phyloP scores from a whole-genome alignment of 768 basidiomycete species.

The Trametes elegans region DNA sequence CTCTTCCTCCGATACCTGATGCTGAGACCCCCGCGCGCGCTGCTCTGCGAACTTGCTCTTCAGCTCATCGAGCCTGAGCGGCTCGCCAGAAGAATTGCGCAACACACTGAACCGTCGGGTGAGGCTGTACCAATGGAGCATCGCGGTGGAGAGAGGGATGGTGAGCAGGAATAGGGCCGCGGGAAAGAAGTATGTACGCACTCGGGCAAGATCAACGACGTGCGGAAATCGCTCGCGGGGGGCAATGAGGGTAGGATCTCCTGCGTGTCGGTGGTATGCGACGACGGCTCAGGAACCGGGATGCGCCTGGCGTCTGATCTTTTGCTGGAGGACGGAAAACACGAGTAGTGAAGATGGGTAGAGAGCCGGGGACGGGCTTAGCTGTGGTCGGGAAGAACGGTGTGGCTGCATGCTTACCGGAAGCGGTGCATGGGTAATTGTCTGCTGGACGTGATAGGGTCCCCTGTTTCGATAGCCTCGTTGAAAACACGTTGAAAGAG shows the following conservation, averaged over 20 bases:
- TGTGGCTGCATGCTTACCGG: constrained; percentile 54
- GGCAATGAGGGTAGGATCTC: constrained; percentile 57
- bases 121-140: constrained; percentile 49
- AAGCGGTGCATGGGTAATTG: constrained; percentile 66
- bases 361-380: constrained; percentile 3
- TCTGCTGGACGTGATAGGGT: constrained; percentile 7
- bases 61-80: constrained; percentile 63
- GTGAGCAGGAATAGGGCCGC: constrained; percentile 13
- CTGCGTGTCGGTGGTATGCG: constrained; percentile 27
- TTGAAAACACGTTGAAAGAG: constrained; percentile 65
- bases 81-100: constrained; percentile 63
- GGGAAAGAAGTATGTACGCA: constrained; percentile 41
- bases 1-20: constrained; percentile 77
- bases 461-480: constrained; percentile 41
- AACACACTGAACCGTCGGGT: constrained; percentile 81
- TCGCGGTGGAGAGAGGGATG: constrained; percentile 18
- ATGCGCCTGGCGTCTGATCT: constrained; percentile 68
- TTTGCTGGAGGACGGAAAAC: constrained; percentile 49
- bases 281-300: constrained; percentile 35
- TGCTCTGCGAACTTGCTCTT: constrained; percentile 71
- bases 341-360: constrained; percentile 8
- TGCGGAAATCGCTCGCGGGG: constrained; percentile 75
- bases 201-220: constrained; percentile 84
- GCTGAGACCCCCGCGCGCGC: constrained; percentile 61
- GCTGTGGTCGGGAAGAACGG: constrained; percentile 30